A percentile compares a stretch with the other conserved stretches of the same genome.
phyloP scores from a whole-genome alignment of 2,329 filamentous ascomycete species.

The Ceratocystis variospora region DNA sequence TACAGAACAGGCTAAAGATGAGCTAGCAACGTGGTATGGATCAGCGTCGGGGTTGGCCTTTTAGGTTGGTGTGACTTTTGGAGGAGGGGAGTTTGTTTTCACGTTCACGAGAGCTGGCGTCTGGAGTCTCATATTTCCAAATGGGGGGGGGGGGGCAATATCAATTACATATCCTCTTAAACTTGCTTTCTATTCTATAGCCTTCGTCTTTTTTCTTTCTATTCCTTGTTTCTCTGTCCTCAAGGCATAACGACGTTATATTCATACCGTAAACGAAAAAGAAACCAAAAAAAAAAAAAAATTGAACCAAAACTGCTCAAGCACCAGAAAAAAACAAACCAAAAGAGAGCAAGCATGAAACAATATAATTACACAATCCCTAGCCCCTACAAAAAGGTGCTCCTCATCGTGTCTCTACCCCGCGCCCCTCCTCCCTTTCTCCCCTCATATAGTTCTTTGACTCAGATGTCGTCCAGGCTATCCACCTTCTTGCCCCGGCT shows the following conservation, averaged over 20 bases:
- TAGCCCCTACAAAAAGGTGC: background rate
- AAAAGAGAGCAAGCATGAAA: slow-evolving; percentile 7
- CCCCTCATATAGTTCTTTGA: background rate
- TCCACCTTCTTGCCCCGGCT: slow-evolving; percentile 41
- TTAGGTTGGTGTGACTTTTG: background rate
- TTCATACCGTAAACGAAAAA: background rate
- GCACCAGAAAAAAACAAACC: slow-evolving; percentile 13
- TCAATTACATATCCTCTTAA: background rate
- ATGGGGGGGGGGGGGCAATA: too few species aligned
- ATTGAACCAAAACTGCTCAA: background rate
- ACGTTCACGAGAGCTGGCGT: background rate
- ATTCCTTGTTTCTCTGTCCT: background rate
- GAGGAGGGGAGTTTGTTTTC: background rate
- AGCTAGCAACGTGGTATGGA: slow-evolving; percentile 74
- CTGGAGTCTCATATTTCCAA: slow-evolving; percentile 7
- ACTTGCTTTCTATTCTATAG: background rate
- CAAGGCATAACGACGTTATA: slow-evolving; percentile 5
- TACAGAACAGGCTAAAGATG: slow-evolving; percentile 36
- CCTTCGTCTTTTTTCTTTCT: background rate
- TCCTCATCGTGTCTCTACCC: background rate
- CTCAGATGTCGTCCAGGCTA: slow-evolving; percentile 45
- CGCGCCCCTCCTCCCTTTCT: slow-evolving; percentile 17
- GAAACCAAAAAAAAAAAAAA: background rate
- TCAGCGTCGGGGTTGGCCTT: slow-evolving; percentile 38
- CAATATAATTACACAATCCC: slow-evolving; percentile 15